phyloP scores from a whole-genome alignment of 2,329 filamentous ascomycete genomes.

The Mycosphaerella arachidis region DNA sequence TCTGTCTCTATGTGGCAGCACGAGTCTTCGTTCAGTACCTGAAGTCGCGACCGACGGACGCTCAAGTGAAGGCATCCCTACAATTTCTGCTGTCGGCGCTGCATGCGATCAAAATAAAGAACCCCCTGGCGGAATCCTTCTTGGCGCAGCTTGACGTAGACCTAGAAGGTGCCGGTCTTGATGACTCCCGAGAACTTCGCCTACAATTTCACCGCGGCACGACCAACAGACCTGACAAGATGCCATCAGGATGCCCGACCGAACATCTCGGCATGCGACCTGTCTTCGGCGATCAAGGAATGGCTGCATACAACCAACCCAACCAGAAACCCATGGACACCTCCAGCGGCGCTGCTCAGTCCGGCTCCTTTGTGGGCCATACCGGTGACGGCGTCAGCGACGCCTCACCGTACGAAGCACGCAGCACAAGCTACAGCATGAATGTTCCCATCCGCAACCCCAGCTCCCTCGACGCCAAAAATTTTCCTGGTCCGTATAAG shows the following conservation, averaged over 20 bases:
- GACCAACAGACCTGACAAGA: not conserved
- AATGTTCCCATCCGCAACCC: slow-evolving; percentile 24
- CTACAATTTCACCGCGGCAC: slow-evolving; percentile 12
- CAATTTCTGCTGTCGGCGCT: slow-evolving; percentile 87
- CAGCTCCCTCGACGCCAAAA: slow-evolving; percentile 16
- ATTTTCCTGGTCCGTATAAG: slow-evolving; percentile 10
- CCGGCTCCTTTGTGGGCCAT: not conserved
- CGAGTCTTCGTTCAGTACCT: slow-evolving; percentile 94
- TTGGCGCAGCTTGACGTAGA: slow-evolving; percentile 90
- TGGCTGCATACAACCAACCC: slow-evolving; percentile 22
- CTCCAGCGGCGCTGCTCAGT: not conserved
- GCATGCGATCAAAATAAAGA: slow-evolving; percentile 80
- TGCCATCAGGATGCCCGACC: slow-evolving; percentile 15
- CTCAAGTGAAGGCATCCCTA: slow-evolving; percentile 71
- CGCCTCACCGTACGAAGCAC: not conserved
- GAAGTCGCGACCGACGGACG: slow-evolving; percentile 87
- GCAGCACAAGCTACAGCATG: not conserved
- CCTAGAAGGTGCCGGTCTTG: slow-evolving; percentile 66
- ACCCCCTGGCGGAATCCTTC: slow-evolving; percentile 91
- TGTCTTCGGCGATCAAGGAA: slow-evolving; percentile 23
- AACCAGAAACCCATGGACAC: slow-evolving; percentile 1
- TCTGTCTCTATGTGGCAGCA: slow-evolving; percentile 92
- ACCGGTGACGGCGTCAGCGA: not conserved
- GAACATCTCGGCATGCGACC: slow-evolving; percentile 15
- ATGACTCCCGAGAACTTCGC: slow-evolving; percentile 31